A percentile compares a stretch with the other conserved stretches of the same genome.
Conservation (phyloP, 129 eudicot species). For the Centrapalus pauciflorus region DNA sequence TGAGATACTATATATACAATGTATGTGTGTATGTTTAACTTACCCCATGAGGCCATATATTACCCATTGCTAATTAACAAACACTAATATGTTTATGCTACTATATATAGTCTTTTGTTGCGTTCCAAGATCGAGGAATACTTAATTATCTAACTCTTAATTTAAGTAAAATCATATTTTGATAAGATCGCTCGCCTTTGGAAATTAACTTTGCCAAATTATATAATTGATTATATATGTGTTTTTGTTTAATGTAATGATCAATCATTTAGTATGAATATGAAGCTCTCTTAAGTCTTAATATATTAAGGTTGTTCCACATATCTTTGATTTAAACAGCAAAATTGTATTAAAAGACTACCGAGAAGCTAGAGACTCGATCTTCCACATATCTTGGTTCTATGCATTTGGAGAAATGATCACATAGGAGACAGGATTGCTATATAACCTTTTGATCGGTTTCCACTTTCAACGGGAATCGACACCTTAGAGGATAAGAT, state of each 20-base stretch:
- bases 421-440: constrained; percentile 7
- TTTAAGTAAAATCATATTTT: neutral
- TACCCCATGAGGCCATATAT: neutral
- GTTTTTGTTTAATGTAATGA: too few relatives aligned
- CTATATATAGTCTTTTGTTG: neutral
- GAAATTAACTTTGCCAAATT: neutral
- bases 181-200: neutral
- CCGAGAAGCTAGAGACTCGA: too few relatives aligned
- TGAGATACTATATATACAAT: neutral
- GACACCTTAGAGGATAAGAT: constrained; percentile 10
- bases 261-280: neutral
- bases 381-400: constrained; percentile 1
- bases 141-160: neutral
- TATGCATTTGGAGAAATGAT: constrained; percentile 2
- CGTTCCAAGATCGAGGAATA: neutral
- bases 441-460: constrained; percentile 6
- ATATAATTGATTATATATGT: too few relatives aligned
- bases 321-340: neutral
- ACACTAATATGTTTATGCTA: neutral
- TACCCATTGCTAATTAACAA: neutral
- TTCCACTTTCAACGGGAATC: constrained; percentile 1
- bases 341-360: too few relatives aligned
- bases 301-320: constrained; percentile 2
- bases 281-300: neutral
- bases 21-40: neutral